Base-by-base conservation (phyloP, 148 eudicot species). In the Rhododendron molle region DNA sequence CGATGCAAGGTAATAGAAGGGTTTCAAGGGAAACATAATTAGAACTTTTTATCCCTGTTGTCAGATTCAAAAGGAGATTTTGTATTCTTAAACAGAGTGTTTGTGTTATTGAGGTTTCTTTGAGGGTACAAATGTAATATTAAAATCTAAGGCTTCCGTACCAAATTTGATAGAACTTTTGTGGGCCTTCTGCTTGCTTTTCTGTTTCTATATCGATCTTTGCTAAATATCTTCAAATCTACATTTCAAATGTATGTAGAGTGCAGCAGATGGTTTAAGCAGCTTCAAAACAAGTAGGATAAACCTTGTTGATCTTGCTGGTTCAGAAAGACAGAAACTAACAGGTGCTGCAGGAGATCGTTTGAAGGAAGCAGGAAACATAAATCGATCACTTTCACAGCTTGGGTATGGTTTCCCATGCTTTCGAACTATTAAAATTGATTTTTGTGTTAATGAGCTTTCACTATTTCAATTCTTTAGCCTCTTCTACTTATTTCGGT, bases 341-440 rank as follows among this genome's bases (percentile, higher is more conserved):
- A 97, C 99, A 74, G 99, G 98, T 85, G 99, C 98, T 87, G 99
- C 99, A 43, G 99, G 99, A 92, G 96, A 94, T 85, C 96, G 99
- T 71, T 91, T 97, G 86, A 97, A 97, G 87, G 99, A 97, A 92
- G 99, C 99, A 12, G 98, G 99, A 82, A 97, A 97, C 73, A 95
- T 97, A 81, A 97, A 97, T 85, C 93, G 98, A 67, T 97, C 99
- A 26, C 92, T 97, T 81, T 95, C 98, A 85, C 99, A 97, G 88
- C 95, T 97, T 20, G 99, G 99, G 99, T 97, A 92, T 78, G 90
- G 65, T 78, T 83, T 85, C 72, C 13, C 65, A 21, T 86, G 14
- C 83, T 15, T 10, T 65, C 14, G 1, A 71, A 58, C 34, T 81
- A 38, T 23, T 86, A 43, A 43, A 7, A 15, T 20, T 52, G 9